A percentile compares a stretch with the other conserved stretches of the same genome.
Conservation (phyloP, 352 stramenopile species). For the Phytophthora hybrid region DNA sequence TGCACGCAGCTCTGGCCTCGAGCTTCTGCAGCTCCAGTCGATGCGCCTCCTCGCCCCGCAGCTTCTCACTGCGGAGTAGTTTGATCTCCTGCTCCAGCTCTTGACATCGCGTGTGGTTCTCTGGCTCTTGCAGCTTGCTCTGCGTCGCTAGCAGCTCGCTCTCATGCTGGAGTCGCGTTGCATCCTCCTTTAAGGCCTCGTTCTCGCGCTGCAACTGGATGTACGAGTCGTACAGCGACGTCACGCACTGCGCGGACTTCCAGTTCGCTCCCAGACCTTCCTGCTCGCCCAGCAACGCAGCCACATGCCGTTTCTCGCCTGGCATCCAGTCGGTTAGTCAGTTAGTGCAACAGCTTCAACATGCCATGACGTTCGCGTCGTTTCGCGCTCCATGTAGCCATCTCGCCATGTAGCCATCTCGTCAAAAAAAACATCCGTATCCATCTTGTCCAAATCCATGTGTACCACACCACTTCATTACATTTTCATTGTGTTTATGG, state of each 20-base stretch:
- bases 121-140: constrained; percentile 19
- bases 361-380: background rate
- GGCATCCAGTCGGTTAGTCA: constrained; percentile 33
- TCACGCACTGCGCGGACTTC: constrained; percentile 80
- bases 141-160: constrained; percentile 13
- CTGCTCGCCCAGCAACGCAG: constrained; percentile 12
- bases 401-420: background rate
- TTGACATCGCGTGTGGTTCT: constrained; percentile 26
- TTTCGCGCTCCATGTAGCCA: background rate
- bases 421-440: background rate
- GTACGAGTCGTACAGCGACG: constrained; percentile 81
- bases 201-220: constrained; percentile 61
- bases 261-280: constrained; percentile 55
- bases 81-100: constrained; percentile 55
- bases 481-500: background rate
- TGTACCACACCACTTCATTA: background rate
- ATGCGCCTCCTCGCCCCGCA: constrained; percentile 46
- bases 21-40: constrained; percentile 49
- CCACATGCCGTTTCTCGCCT: constrained; percentile 25
- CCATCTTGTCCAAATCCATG: background rate
- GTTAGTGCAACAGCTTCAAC: constrained; percentile 18
- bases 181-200: constrained; percentile 42
- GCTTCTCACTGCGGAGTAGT: constrained; percentile 62
- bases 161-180: constrained; percentile 19
- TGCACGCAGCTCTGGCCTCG: constrained; percentile 36